These are phyloP conservation scores for Ganoderma resinaceum DNA, from an alignment of 1,284 basidiomycete genomes.

Conservation along the genomic window DNA sequence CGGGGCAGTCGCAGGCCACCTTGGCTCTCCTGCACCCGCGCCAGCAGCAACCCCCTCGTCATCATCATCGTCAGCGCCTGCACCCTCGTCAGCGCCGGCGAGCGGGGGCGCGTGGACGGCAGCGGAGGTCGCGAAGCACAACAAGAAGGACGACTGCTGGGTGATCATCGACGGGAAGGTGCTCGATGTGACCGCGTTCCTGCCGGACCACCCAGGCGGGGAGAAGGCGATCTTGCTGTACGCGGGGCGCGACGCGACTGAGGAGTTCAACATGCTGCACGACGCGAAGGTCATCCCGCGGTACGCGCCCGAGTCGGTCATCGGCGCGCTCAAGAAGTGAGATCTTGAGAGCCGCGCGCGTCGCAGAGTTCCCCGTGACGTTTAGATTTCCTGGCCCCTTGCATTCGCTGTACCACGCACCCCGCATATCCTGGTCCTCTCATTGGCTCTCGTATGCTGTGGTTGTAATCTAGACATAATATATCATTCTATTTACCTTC, in stretches of 20 bases:
- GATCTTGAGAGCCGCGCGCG: neutral
- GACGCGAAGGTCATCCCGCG: constrained; percentile 85
- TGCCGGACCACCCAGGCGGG: constrained; percentile 87
- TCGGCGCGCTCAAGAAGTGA: constrained; percentile 78
- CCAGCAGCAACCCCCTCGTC: constrained; percentile 26
- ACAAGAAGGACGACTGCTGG: constrained; percentile 89
- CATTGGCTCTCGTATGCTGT: neutral
- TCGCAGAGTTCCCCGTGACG: neutral
- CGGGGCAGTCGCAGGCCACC: constrained; percentile 80
- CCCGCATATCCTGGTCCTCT: neutral
- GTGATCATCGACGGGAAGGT: constrained; percentile 90
- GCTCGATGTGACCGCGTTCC: constrained; percentile 85
- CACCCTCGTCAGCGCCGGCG: neutral
- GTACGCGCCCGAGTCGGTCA: constrained; percentile 80
- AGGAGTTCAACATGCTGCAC: constrained; percentile 92
- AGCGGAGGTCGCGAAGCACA: constrained; percentile 89
- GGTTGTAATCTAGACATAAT: constrained; percentile 4
- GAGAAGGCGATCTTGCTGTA: constrained; percentile 92
- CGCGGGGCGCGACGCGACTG: constrained; percentile 92
- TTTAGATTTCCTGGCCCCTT: neutral
- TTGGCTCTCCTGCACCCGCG: constrained; percentile 49
- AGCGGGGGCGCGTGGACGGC: constrained; percentile 55
- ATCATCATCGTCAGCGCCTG: neutral
- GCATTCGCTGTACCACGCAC: neutral
- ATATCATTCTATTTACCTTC: neutral